Percentiles rank a stretch among this genome's conserved stretches.
These are phyloP conservation scores for Rhynchospora breviuscula DNA, from an alignment of 176 grass and related monocot genomes.

Conservation along the genomic window DNA sequence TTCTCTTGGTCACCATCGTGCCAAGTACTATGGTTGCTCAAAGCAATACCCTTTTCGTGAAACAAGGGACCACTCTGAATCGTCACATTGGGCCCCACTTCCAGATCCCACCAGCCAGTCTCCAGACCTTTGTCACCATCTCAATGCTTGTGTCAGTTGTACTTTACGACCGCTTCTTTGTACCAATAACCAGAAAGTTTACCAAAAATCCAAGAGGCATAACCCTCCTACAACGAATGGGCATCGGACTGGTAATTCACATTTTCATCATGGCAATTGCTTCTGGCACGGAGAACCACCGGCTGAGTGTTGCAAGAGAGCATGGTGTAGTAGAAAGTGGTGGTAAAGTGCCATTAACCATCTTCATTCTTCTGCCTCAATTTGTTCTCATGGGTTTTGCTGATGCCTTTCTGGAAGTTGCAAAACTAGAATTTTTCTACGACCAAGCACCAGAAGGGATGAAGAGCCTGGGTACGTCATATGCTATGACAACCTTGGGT, in stretches of 20 bases:
- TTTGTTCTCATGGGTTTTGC: conserved; percentile 84
- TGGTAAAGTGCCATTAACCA: conserved; percentile 50
- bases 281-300: conserved; percentile 50
- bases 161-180: conserved; percentile 66
- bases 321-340: conserved; percentile 49
- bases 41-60: conserved; percentile 85
- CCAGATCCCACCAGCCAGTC: conserved; percentile 67
- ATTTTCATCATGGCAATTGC: conserved; percentile 77
- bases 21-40: conserved; percentile 66
- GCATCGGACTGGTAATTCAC: conserved; percentile 63
- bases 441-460: conserved; percentile 90
- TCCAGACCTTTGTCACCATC: conserved; percentile 69
- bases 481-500: conserved; percentile 70
- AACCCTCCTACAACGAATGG: conserved; percentile 76
- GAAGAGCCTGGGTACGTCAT: conserved; percentile 88
- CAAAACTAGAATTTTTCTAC: conserved; percentile 95
- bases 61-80: conserved; percentile 82
- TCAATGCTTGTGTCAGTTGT: conserved; percentile 73
- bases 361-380: conserved; percentile 79
- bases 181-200: conserved; percentile 46
- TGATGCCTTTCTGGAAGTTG: conserved; percentile 79
- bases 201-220: conserved; percentile 78
- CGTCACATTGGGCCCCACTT: conserved; percentile 50
- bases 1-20: conserved; percentile 62
- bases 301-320: conserved; percentile 43